Base-by-base conservation (phyloP, 345 rosid species). In the Diplotaxis tenuifolia region DNA sequence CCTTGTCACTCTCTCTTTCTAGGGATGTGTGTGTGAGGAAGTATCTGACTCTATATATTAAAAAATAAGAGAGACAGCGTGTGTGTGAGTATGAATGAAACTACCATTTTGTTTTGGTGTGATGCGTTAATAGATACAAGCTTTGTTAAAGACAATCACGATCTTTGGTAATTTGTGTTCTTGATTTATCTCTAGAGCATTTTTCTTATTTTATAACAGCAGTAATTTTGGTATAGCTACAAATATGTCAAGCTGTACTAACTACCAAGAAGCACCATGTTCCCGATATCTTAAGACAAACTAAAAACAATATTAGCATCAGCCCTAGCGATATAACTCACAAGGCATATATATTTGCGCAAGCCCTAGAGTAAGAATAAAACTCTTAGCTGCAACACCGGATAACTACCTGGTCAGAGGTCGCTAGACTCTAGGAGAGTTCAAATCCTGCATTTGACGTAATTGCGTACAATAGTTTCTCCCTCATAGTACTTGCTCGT, bases 371-470 rank as follows among this genome's bases (percentile, higher is more conserved):
- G 23, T 65, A 38, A 34, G 18, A 23, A 50, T 58, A 7, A 22
- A 59, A 63, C 61, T 21, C 78, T 68, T 74, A 82, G 82, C 83
- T 64, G 74, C 70, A 18, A 58, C 40, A 49, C 72, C 38, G 20
- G 62, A 65, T 31, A 38, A 55, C 23, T 59, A 55, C 77, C 68
- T 75, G 52, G 67, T 71, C 64, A 57, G 47, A 73, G 16, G 59
- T 78, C 65, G 67, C 83, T 91, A 89, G 54, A 95, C 64, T 69
- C 83, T 92, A 89, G 57, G 96, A 95, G 81, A 92, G 99, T 82
- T 95, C 99, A 75, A 95, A 95, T 55, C 99, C 99, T 60, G 97
- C 88, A 74, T 95, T 92, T 50, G 96, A 88, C 81, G 74, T 95
- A 83, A 95, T 90, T 10, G 99, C 99, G 63, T 95, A 95, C 65